Conservation (phyloP, 2,329 filamentous ascomycete genomes). For the Neonectria faginata region DNA sequence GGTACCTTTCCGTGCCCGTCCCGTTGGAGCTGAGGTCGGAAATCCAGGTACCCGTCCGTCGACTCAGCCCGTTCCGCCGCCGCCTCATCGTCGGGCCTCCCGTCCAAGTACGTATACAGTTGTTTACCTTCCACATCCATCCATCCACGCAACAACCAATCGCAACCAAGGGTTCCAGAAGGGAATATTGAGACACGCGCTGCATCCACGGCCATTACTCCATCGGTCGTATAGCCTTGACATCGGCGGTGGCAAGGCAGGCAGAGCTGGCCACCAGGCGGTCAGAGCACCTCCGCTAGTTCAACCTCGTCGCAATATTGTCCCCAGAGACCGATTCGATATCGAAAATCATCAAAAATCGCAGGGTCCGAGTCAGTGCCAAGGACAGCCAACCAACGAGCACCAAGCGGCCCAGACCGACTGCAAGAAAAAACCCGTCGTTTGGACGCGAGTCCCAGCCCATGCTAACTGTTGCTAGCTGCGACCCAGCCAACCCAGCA, state of each 20-base stretch:
- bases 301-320: constrained; percentile 18
- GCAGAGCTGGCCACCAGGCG: constrained; percentile 20
- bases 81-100: constrained; percentile 17
- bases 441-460: constrained; percentile 34
- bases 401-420: constrained; percentile 3
- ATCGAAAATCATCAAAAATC: constrained; percentile 17
- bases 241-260: constrained; percentile 1
- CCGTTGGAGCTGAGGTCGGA: constrained; percentile 20
- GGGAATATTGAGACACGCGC: not conserved
- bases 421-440: constrained; percentile 3
- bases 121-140: constrained; percentile 5
- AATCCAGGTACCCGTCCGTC: constrained; percentile 31
- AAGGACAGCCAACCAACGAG: constrained; percentile 25
- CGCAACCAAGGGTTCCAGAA: not conserved
- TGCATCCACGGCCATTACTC: constrained; percentile 2
- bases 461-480: constrained; percentile 27
- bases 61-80: constrained; percentile 10
- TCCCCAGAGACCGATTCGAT: constrained; percentile 17
- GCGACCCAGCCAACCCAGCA: constrained; percentile 30
- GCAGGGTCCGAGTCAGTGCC: constrained; percentile 23
- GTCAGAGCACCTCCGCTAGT: constrained; percentile 23
- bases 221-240: constrained; percentile 18
- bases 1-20: constrained; percentile 1
- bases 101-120: constrained; percentile 7
- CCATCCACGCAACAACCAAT: not conserved